Conservation (phyloP, 768 basidiomycete species). For the Termitomyces sp. region DNA sequence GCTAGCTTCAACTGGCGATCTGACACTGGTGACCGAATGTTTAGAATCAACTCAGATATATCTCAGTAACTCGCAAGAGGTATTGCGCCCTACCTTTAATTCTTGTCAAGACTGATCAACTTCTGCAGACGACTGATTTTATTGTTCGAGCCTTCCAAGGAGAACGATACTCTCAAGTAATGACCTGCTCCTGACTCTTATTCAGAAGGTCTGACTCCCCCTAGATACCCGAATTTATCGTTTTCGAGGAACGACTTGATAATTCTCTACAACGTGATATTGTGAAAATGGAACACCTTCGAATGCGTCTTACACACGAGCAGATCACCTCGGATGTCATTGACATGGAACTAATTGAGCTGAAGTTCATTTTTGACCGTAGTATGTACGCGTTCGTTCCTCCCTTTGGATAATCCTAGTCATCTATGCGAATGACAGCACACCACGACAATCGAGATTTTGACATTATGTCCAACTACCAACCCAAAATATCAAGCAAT, state of each 20-base stretch:
- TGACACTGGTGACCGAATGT: slow-evolving; percentile 72
- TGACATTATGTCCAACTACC: slow-evolving; percentile 71
- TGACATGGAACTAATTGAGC: slow-evolving; percentile 78
- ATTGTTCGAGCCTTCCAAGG: slow-evolving; percentile 69
- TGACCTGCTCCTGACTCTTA: neutral
- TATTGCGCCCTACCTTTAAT: slow-evolving; percentile 16
- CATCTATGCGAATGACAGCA: slow-evolving; percentile 29
- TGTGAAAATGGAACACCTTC: slow-evolving; percentile 76
- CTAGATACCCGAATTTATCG: slow-evolving; percentile 80
- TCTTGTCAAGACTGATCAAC: slow-evolving; percentile 1
- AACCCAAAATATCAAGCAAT: slow-evolving; percentile 45
- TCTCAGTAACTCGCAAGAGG: slow-evolving; percentile 74
- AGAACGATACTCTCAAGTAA: slow-evolving; percentile 82
- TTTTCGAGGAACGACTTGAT: slow-evolving; percentile 75
- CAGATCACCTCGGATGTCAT: slow-evolving; percentile 62
- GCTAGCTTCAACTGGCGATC: slow-evolving; percentile 65
- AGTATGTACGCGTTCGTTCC: slow-evolving; percentile 31
- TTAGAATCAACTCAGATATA: slow-evolving; percentile 80
- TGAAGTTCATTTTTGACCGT: slow-evolving; percentile 79
- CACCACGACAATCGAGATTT: slow-evolving; percentile 89
- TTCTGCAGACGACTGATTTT: slow-evolving; percentile 65
- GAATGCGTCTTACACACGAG: slow-evolving; percentile 80
- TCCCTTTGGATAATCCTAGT: neutral
- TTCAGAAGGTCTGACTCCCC: neutral
- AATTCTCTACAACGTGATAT: slow-evolving; percentile 83